These are phyloP conservation scores for Samsoniella hepiali DNA, from an alignment of 2,329 filamentous ascomycete species.

Conservation along the genomic window DNA sequence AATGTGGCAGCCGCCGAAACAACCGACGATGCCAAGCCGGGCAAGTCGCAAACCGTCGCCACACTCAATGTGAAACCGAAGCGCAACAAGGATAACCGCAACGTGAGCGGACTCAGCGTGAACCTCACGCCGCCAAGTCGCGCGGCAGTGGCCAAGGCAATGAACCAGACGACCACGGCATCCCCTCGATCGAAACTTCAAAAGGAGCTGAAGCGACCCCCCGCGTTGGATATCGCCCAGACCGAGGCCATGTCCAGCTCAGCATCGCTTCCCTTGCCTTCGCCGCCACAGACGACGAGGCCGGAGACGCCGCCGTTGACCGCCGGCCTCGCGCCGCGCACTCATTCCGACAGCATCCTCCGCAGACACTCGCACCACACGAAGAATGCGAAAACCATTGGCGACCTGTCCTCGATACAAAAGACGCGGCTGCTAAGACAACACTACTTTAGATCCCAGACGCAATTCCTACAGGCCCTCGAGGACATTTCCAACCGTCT, in stretches of 20 bases:
- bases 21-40: constrained; percentile 51
- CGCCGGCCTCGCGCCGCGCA: constrained; percentile 45
- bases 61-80: constrained; percentile 48
- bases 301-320: constrained; percentile 55
- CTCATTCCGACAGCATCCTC: constrained; percentile 45
- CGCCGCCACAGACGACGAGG: constrained; percentile 49
- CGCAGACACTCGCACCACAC: constrained; percentile 60
- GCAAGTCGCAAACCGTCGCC: constrained; percentile 66
- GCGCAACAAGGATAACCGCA: constrained; percentile 45
- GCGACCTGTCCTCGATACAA: constrained; percentile 61
- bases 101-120: constrained; percentile 43
- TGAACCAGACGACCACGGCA: constrained; percentile 22
- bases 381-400: constrained; percentile 55
- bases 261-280: constrained; percentile 63
- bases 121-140: constrained; percentile 29
- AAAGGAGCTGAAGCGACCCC: constrained; percentile 41
- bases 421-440: constrained; percentile 71
- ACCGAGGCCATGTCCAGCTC: constrained; percentile 64
- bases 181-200: constrained; percentile 28
- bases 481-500: constrained; percentile 84
- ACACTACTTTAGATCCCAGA: constrained; percentile 80
- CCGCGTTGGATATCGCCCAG: constrained; percentile 50
- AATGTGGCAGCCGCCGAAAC: constrained; percentile 32
- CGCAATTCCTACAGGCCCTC: constrained; percentile 74
- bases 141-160: constrained; percentile 23